Conservation (phyloP, 163 green algal genomes). For the Picocystis sp. region DNA sequence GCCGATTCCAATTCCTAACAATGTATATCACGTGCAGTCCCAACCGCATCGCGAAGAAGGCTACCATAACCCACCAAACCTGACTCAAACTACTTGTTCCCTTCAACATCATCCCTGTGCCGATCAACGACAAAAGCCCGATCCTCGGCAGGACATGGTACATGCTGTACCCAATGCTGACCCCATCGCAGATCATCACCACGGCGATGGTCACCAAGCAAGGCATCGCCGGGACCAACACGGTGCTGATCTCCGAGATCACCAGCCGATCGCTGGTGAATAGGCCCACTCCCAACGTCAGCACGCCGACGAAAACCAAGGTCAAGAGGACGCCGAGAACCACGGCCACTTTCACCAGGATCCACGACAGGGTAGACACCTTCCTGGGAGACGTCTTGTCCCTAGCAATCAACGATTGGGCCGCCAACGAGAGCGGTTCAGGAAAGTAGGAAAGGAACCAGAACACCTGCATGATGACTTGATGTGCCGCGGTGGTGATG, state of each 20-base stretch:
- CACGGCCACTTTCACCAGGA: conserved; percentile 8
- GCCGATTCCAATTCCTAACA: no score
- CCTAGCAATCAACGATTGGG: conserved; percentile 40
- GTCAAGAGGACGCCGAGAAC: conserved; percentile 6
- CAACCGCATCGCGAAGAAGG: no score
- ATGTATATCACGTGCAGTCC: no score
- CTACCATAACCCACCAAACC: no score
- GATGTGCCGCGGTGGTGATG: conserved; percentile 28
- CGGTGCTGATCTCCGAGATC: conserved; percentile 2
- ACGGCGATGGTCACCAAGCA: conserved; percentile 3
- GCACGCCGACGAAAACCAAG: not conserved
- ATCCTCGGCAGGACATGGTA: no score
- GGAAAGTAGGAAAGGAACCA: conserved; percentile 46
- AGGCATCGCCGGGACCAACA: conserved; percentile 3
- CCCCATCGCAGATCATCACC: conserved; percentile 31
- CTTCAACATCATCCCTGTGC: no score
- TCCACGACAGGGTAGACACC: not conserved
- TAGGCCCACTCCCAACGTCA: conserved; percentile 4
- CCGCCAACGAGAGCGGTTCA: conserved; percentile 41
- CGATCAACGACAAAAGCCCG: no score
- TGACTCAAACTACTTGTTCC: no score
- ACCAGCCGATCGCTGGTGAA: conserved; percentile 14
- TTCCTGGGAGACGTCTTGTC: conserved; percentile 15
- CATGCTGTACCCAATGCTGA: conserved; percentile 14
- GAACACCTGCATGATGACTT: conserved; percentile 43